Evolutionary conservation across 768 basidiomycete species (phyloP), one percentile per base, ranked within the genome.

Genomic region (Trametes gibbosa): DNA sequence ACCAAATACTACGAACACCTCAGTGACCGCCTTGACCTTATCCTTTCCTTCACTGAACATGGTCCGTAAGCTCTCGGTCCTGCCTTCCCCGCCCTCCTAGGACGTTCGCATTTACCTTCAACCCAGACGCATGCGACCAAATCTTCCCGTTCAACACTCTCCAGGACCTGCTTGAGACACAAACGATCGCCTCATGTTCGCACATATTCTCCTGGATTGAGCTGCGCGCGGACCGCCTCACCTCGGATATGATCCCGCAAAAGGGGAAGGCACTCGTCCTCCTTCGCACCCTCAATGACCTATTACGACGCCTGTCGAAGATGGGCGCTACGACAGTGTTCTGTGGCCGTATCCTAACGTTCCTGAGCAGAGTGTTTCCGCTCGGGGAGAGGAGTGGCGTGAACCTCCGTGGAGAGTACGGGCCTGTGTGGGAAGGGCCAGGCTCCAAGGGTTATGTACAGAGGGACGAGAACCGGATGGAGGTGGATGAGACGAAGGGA

Each of bases 201-300:
- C 86, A 89, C 63, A 84, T 95, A 23, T 93, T 95, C 74, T 86
- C 86, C 3, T 95, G 92, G 89, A 87, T 95, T 48, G 92, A 95
- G 74, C 72, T 72, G 56, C 85, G 90, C 25, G 82, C 86, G 0
- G 73, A 77, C 16, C 80, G 88, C 16, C 78, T 95, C 37, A 95
- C 90, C 0, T 79, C 84, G 59, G 86, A 82, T 50, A 85, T 94
- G 84, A 81, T 88, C 5, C 91, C 92, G 1, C 85, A 90, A 74
- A 92, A 92, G 72, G 91, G 90, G 59, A 94, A 94, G 70, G 92
- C 92, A 2, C 86, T 95, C 39, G 78, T 89, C 54, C 80, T 97
- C 14, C 79, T 96, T 24, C 84, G 94, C 49, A 89, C 88, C 19
- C 77, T 95, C 41, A 97, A 97, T 68, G 93, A 95, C 64, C 81